Percentiles rank a stretch among this genome's conserved stretches.
Conservation (phyloP, 2,329 filamentous ascomycete species). For the Fusarium musae region DNA sequence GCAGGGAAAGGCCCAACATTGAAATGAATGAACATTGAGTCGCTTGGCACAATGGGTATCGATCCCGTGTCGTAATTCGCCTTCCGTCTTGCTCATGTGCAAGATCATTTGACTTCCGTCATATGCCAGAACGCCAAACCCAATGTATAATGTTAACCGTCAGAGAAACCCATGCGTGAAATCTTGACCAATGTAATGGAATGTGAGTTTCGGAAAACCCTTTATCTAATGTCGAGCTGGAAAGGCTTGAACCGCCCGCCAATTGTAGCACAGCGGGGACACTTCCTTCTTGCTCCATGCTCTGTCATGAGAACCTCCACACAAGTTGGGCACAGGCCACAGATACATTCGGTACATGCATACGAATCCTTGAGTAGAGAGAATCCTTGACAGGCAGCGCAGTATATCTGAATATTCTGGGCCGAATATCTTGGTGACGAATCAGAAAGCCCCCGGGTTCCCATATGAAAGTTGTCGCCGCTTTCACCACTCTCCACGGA, state of each 20-base stretch:
- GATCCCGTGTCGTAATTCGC: constrained; percentile 33
- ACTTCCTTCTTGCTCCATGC: constrained; percentile 79
- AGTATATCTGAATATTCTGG: constrained; percentile 88
- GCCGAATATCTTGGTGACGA: constrained; percentile 80
- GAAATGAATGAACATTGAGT: constrained; percentile 35
- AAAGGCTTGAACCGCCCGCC: constrained; percentile 86
- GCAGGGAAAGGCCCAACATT: constrained; percentile 18
- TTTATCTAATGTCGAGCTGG: constrained; percentile 81
- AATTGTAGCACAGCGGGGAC: constrained; percentile 81
- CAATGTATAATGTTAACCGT: constrained; percentile 38
- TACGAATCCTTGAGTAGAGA: constrained; percentile 85
- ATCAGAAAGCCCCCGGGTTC: constrained; percentile 70
- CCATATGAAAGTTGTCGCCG: constrained; percentile 78
- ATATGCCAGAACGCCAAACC: constrained; percentile 43
- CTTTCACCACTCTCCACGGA: constrained; percentile 85
- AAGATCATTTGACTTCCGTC: constrained; percentile 39
- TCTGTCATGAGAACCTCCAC: constrained; percentile 83
- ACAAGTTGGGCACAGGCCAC: constrained; percentile 88
- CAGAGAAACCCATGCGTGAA: constrained; percentile 18
- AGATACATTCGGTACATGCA: constrained; percentile 96
- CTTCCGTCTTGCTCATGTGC: constrained; percentile 29
- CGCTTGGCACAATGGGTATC: constrained; percentile 26
- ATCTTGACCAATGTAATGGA: constrained; percentile 22
- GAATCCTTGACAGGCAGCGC: constrained; percentile 83
- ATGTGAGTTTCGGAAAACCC: constrained; percentile 29